A percentile compares a stretch with the other conserved stretches of the same genome.
These are phyloP conservation scores for Besnoitia besnoiti DNA, from an alignment of 169 alveolate species.

Conservation along the genomic window DNA sequence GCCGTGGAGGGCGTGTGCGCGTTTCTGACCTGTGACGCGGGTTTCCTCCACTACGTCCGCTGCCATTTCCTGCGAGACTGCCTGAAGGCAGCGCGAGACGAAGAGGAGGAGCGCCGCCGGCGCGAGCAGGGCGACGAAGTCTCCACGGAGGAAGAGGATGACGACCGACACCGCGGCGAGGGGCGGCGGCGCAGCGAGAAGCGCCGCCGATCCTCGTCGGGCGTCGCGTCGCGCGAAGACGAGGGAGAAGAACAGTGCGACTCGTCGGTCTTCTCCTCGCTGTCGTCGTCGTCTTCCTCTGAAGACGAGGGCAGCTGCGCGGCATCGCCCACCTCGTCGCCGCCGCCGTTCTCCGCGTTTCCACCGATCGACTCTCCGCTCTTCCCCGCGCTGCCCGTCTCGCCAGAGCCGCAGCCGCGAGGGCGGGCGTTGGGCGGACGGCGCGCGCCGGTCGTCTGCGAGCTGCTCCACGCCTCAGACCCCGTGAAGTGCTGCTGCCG, in stretches of 20 bases:
- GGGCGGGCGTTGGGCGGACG: neutral
- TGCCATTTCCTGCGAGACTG: conserved; percentile 9
- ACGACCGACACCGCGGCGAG: no score
- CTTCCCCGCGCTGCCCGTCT: no score
- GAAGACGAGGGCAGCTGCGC: no score
- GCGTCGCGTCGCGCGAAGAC: neutral
- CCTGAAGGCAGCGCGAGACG: neutral
- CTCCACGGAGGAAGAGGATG: neutral
- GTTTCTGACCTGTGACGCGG: conserved; percentile 2
- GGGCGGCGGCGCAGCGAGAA: neutral
- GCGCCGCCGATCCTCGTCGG: neutral
- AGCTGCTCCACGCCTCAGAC: neutral
- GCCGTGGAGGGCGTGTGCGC: conserved; percentile 57
- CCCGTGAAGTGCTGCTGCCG: neutral
- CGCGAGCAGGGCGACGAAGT: neutral
- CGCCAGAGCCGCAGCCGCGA: neutral
- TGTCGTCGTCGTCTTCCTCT: neutral
- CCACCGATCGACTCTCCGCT: neutral
- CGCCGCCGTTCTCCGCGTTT: neutral
- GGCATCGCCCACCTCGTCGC: neutral
- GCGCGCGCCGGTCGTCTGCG: neutral
- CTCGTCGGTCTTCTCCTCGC: neutral
- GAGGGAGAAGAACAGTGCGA: no score
- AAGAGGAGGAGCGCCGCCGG: neutral
- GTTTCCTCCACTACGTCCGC: conserved; percentile 22